Evolutionary conservation across 768 basidiomycete species (phyloP), one percentile per base, ranked within the genome.

Genomic region (Lactarius vividus): DNA sequence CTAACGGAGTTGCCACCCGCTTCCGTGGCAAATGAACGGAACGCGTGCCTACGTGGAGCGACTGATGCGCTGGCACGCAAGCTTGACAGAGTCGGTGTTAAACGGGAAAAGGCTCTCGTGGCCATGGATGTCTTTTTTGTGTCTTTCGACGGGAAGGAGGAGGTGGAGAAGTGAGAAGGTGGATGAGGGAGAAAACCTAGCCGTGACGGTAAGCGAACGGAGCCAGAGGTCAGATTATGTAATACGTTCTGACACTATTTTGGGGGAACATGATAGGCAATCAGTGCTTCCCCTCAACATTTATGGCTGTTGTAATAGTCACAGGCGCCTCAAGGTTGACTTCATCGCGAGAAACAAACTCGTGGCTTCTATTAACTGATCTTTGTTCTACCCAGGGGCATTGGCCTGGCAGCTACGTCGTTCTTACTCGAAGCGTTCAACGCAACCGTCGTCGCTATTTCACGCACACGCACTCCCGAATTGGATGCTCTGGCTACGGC

Each of bases 241-340:
- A 52, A 52, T 52, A 15, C 11, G 6, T 23, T 49, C 20, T n/a
- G 44, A 46, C 46, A 23, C 40, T 20, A 64, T 64, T 67, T 67
- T 60, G 64, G 64, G 65, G 62, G 37, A 63, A 23, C 28, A 16
- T 40, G 69, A 69, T 9, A 63, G 7, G 13, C 39, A 39, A 70
- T 62, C 54, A 65, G 26, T n/a, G 62, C 55, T 16, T 68, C 54
- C 15, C 44, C 42, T 46, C 65, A 40, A 67, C 63, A 23, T 46
- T 61, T 64, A 74, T 76, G 70, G 16, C 72, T 44, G 84, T 90
- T 61, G 80, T 95, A 37, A 74, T 95, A 62, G 81, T 96, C 69
- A 92, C 94, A 64, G 95, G 96, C 61, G 94, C 91, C 23, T 95
- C 91, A 61, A 92, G 82, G 89, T 91, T 29, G 49, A 58, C 11